A percentile compares a stretch with the other conserved stretches of the same genome.
These are phyloP conservation scores for Lactifluus pinguis DNA, from an alignment of 768 basidiomycete genomes.

Conservation along the genomic window DNA sequence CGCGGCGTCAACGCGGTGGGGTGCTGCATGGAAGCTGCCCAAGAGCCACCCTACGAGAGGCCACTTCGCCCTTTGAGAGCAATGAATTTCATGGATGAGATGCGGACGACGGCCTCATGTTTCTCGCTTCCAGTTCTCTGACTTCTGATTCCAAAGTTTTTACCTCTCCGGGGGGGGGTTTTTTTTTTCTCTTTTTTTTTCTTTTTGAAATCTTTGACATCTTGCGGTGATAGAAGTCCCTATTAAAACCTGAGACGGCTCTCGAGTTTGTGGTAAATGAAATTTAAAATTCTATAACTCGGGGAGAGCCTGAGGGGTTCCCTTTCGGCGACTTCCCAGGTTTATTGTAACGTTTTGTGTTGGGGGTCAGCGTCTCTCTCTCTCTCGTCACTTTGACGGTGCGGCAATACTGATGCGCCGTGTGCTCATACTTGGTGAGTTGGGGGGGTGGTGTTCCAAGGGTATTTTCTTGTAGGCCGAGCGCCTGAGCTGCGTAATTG, in stretches of 20 bases:
- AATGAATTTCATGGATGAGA: background rate
- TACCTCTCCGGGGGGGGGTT: background rate
- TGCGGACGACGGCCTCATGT: conserved; percentile 1
- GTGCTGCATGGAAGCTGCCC: background rate
- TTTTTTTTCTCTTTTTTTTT: background rate
- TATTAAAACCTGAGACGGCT: background rate
- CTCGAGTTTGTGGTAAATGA: conserved; percentile 1
- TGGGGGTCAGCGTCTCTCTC: background rate
- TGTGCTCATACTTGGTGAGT: background rate
- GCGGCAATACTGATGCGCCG: background rate
- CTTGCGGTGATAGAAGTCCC: conserved; percentile 16
- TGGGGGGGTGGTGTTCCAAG: background rate
- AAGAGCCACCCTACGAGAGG: background rate
- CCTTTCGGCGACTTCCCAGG: conserved; percentile 12
- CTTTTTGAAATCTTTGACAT: background rate
- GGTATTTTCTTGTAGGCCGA: background rate
- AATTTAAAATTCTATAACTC: background rate
- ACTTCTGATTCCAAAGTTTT: background rate
- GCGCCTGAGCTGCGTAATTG: background rate
- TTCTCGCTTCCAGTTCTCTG: conserved; percentile 1
- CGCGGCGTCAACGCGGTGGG: conserved; percentile 6
- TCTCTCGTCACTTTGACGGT: background rate
- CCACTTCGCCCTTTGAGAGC: background rate
- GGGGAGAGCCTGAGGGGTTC: background rate
- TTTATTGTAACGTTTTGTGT: background rate